These are phyloP conservation scores for Diaporthe helianthi DNA, from an alignment of 2,329 filamentous ascomycete genomes.

Conservation along the genomic window DNA sequence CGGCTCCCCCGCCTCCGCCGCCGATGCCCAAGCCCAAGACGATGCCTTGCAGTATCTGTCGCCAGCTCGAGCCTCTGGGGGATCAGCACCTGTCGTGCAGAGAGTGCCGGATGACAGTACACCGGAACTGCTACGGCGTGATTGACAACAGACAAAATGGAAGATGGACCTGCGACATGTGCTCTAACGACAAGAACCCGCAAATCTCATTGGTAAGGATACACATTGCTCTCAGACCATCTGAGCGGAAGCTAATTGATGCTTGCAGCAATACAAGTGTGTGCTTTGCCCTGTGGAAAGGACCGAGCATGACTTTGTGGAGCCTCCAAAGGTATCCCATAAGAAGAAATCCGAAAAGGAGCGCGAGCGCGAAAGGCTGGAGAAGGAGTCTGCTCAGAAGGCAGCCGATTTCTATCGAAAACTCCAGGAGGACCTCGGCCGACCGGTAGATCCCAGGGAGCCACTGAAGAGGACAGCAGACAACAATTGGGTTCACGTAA, in stretches of 20 bases:
- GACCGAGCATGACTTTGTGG: constrained; percentile 84
- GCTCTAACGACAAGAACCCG: constrained; percentile 89
- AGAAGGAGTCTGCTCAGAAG: constrained; percentile 82
- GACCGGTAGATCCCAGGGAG: constrained; percentile 84
- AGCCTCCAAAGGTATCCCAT: constrained; percentile 78
- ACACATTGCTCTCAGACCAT: not conserved
- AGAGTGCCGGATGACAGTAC: constrained; percentile 90
- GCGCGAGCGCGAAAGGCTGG: constrained; percentile 83
- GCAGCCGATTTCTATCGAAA: constrained; percentile 83
- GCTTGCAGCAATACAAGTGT: constrained; percentile 80
- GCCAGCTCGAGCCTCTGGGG: constrained; percentile 72
- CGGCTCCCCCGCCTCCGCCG: constrained; percentile 70
- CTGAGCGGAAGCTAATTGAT: constrained; percentile 21
- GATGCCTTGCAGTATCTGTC: constrained; percentile 87
- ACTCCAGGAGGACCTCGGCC: constrained; percentile 82
- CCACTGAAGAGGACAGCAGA: constrained; percentile 92
- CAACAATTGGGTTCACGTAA: constrained; percentile 98
- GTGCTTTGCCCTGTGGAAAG: constrained; percentile 85
- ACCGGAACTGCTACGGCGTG: constrained; percentile 92
- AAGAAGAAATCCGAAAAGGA: constrained; percentile 93
- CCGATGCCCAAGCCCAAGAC: constrained; percentile 80
- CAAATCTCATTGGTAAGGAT: constrained; percentile 85
- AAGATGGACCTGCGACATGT: constrained; percentile 97
- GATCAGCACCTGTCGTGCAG: constrained; percentile 80
- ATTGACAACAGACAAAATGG: constrained; percentile 69